phyloP scores from a whole-genome alignment of 2,329 filamentous ascomycete genomes.

The Cercospora sesami region DNA sequence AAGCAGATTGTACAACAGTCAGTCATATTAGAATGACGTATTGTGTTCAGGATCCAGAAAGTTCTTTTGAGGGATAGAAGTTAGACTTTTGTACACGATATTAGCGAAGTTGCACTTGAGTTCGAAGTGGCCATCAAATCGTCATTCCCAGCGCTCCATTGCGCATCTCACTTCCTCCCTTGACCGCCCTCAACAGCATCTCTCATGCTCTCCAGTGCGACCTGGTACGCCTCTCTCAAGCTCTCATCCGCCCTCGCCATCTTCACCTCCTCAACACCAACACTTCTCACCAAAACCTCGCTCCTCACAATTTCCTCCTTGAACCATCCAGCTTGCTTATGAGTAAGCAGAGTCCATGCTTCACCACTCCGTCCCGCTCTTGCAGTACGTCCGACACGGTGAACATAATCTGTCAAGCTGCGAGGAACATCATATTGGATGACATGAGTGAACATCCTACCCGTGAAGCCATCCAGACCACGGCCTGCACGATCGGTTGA shows the following conservation, averaged over 20 bases:
- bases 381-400: slow-evolving; percentile 88
- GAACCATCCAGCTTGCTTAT: slow-evolving; percentile 87
- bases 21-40: no score
- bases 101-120: not conserved
- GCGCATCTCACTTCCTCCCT: not conserved
- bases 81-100: no score
- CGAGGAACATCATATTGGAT: slow-evolving; percentile 91
- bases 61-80: no score
- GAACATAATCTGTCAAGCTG: slow-evolving; percentile 79
- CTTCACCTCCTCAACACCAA: slow-evolving; percentile 46
- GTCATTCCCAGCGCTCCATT: no score
- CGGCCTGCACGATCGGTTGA: slow-evolving; percentile 92
- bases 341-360: slow-evolving; percentile 83
- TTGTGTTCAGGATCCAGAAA: no score
- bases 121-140: not conserved
- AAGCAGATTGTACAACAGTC: not conserved
- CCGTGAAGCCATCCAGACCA: slow-evolving; percentile 65
- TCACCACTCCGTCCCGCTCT: slow-evolving; percentile 72
- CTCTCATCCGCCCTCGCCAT: slow-evolving; percentile 25
- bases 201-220: slow-evolving; percentile 62
- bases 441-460: slow-evolving; percentile 71
- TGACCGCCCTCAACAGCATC: slow-evolving; percentile 53
- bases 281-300: slow-evolving; percentile 51
- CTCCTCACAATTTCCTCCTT: slow-evolving; percentile 74
- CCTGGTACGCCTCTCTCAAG: slow-evolving; percentile 47